Evolutionary conservation across 768 basidiomycete species (phyloP).

Genomic region (Russula sp.): DNA sequence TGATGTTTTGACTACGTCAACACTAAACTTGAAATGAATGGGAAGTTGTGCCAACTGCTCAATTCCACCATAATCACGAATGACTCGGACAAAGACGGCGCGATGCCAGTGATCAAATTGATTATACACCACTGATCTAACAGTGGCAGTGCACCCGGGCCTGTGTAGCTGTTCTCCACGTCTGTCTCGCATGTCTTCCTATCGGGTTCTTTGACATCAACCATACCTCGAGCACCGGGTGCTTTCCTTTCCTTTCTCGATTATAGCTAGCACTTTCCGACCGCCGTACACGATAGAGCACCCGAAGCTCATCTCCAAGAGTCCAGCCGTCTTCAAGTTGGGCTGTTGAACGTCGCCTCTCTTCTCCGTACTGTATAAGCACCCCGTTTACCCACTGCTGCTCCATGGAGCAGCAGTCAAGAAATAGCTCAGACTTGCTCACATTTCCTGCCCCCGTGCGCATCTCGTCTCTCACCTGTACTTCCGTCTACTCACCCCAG

Average conservation of each 20-base stretch:
- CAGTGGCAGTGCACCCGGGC: neutral
- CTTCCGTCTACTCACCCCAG: slow-evolving; percentile 1
- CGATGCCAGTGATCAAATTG: too few species aligned
- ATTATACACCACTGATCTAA: too few species aligned
- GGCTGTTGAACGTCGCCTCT: neutral
- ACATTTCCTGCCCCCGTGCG: slow-evolving; percentile 9
- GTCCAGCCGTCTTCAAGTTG: neutral
- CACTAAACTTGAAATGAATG: too few species aligned
- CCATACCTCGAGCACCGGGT: neutral
- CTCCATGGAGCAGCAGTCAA: slow-evolving; percentile 7
- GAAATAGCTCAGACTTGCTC: neutral
- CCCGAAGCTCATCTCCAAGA: neutral
- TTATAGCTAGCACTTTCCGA: neutral
- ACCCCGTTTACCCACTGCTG: neutral
- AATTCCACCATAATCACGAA: too few species aligned
- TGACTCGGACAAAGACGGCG: too few species aligned
- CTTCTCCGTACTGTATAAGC: neutral
- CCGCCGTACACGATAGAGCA: neutral
- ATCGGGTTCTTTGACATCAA: neutral
- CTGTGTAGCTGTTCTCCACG: neutral
- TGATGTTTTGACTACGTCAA: too few species aligned
- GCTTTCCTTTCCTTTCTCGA: neutral
- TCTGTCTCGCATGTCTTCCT: neutral
- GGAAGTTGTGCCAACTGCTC: too few species aligned
- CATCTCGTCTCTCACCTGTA: neutral